phyloP scores from a whole-genome alignment of 2,329 filamentous ascomycete genomes.

The Fusarium nanum region DNA sequence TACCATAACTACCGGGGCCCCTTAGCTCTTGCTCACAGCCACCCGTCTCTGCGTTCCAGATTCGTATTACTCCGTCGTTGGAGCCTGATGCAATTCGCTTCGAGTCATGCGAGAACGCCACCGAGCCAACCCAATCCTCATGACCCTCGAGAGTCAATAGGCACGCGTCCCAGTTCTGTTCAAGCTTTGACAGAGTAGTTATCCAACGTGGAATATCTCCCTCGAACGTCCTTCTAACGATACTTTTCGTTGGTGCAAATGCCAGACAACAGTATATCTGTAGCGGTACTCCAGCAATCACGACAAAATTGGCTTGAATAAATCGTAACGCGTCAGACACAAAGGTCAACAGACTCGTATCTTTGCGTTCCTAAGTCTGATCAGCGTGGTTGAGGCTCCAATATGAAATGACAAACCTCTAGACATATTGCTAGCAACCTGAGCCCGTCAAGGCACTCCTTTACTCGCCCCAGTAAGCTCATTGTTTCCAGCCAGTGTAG shows the following conservation, averaged over 20 bases:
- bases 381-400: background rate
- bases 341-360: background rate
- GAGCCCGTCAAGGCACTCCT: background rate
- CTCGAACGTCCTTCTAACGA: background rate
- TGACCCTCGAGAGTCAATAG: background rate
- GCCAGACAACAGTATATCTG: background rate
- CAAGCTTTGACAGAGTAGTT: background rate
- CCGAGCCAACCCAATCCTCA: rapidly evolving
- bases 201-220: background rate
- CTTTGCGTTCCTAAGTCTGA: background rate
- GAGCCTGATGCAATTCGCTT: background rate
- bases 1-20: rapidly evolving
- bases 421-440: background rate
- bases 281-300: background rate
- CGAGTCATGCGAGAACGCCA: background rate
- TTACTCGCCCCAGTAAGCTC: background rate
- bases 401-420: background rate
- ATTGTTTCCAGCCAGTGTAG: background rate
- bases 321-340: background rate
- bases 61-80: background rate
- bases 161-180: background rate
- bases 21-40: background rate
- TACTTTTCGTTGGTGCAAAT: background rate
- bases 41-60: background rate
- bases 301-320: background rate